A percentile compares a stretch with the other conserved stretches of the same genome.
These are phyloP conservation scores for Phtheirospermum japonicum DNA, from an alignment of 257 asterid genomes.

Conservation along the genomic window DNA sequence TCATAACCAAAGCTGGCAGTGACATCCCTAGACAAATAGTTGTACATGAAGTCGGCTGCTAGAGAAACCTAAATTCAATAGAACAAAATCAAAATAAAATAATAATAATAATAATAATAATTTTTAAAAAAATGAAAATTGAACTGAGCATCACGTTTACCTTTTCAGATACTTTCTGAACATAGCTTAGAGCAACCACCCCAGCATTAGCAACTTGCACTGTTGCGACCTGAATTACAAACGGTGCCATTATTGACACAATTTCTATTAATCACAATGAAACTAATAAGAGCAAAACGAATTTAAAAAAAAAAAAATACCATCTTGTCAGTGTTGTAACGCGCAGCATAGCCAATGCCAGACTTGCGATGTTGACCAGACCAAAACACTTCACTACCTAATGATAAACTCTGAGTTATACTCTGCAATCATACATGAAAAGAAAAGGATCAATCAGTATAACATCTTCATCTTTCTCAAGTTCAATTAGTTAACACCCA, in stretches of 20 bases:
- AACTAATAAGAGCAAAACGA: neutral
- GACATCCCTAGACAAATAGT: slow-evolving; percentile 77
- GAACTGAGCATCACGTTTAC: slow-evolving; percentile 30
- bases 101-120: too few species aligned
- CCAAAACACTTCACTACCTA: slow-evolving; percentile 97
- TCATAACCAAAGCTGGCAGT: slow-evolving; percentile 96
- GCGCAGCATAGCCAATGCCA: slow-evolving; percentile 87
- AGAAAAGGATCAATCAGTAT: slow-evolving; percentile 19
- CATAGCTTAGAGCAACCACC: slow-evolving; percentile 80
- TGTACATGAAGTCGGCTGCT: slow-evolving; percentile 89
- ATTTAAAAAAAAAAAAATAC: slow-evolving; percentile 33
- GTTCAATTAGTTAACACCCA: neutral
- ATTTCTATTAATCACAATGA: slow-evolving; percentile 9
- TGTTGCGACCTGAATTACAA: slow-evolving; percentile 61
- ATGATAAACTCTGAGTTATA: slow-evolving; percentile 63
- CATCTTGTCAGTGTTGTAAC: slow-evolving; percentile 92
- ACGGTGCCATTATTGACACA: neutral
- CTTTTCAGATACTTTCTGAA: slow-evolving; percentile 85
- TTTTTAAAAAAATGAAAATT: too few species aligned
- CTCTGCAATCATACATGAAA: slow-evolving; percentile 53
- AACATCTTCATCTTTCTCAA: neutral
- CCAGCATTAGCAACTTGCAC: slow-evolving; percentile 96
- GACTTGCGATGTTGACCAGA: slow-evolving; percentile 95
- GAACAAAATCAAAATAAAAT: slow-evolving; percentile 15
- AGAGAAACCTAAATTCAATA: slow-evolving; percentile 66